Percentiles rank a stretch among this genome's conserved stretches.
These are phyloP conservation scores for Lagerstroemia speciosa DNA, from an alignment of 345 rosid species.

Conservation along the genomic window DNA sequence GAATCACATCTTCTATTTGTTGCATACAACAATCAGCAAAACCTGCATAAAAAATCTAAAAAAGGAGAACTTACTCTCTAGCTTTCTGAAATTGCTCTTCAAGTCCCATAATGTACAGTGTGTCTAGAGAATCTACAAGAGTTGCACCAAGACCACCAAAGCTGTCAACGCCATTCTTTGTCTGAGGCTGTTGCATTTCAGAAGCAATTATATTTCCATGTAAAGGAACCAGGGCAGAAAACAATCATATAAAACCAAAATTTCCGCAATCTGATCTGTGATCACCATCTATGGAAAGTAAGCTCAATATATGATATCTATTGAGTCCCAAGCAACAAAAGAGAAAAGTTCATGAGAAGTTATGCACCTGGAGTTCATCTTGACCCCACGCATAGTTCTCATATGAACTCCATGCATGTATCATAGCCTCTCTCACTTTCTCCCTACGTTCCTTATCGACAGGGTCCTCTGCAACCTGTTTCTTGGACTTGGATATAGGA, in stretches of 20 bases:
- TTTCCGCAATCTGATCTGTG: not conserved
- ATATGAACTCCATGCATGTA: slow-evolving; percentile 93
- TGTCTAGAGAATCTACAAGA: slow-evolving; percentile 73
- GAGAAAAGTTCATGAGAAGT: not conserved
- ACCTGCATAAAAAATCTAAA: not conserved
- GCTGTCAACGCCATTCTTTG: slow-evolving; percentile 80
- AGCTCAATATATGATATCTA: too few relatives aligned
- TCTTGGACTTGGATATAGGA: not conserved
- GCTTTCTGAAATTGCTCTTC: slow-evolving; percentile 79
- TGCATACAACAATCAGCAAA: not conserved
- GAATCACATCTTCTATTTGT: not conserved
- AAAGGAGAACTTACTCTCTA: slow-evolving; percentile 62
- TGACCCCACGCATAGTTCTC: slow-evolving; percentile 98
- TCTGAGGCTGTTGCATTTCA: slow-evolving; percentile 51
- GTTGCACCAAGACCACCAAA: slow-evolving; percentile 99
- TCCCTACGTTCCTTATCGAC: slow-evolving; percentile 56
- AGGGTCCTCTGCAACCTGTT: slow-evolving; percentile 43
- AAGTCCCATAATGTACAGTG: slow-evolving; percentile 88
- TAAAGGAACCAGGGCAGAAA: not conserved
- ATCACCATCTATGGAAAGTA: not conserved
- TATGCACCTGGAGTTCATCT: slow-evolving; percentile 89
- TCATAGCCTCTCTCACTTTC: slow-evolving; percentile 93
- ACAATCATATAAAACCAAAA: not conserved
- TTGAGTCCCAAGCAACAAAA: not conserved
- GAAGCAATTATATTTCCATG: not conserved